Percentiles rank a stretch among this genome's conserved stretches.
Evolutionary conservation across 2,329 filamentous ascomycete species (phyloP).

Genomic region (Colletotrichum chrysophilum): DNA sequence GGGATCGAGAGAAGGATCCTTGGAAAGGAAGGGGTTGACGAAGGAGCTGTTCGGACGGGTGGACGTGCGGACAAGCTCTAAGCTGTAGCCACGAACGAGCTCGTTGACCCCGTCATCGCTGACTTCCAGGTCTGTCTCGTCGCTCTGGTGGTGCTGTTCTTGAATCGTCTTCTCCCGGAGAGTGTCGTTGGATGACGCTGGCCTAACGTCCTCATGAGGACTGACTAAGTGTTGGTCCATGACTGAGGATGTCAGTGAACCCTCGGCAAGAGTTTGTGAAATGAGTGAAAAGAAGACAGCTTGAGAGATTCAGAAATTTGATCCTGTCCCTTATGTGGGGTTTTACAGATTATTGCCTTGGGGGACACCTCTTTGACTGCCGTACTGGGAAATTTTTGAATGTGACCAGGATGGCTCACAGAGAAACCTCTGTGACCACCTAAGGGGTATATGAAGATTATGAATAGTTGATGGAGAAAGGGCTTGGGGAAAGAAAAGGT

Average conservation of each 20-base stretch:
- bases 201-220: neutral
- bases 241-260: neutral
- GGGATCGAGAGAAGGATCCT: slow-evolving; percentile 45
- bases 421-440: neutral
- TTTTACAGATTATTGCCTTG: neutral
- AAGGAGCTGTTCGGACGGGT: slow-evolving; percentile 5
- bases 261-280: neutral
- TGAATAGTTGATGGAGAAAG: neutral
- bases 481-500: neutral
- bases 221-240: neutral
- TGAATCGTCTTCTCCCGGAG: neutral
- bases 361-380: neutral
- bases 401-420: neutral
- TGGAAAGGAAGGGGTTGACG: slow-evolving; percentile 30
- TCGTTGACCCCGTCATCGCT: neutral
- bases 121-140: neutral
- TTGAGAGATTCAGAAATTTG: neutral
- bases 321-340: neutral
- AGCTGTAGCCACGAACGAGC: slow-evolving; percentile 17
- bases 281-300: neutral
- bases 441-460: neutral
- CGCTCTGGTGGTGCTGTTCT: neutral
- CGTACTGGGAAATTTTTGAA: neutral
- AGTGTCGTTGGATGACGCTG: neutral
- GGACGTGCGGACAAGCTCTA: slow-evolving; percentile 18